Base-by-base conservation (phyloP, 2,329 filamentous ascomycete genomes). In the Verticillium tricorpus region DNA sequence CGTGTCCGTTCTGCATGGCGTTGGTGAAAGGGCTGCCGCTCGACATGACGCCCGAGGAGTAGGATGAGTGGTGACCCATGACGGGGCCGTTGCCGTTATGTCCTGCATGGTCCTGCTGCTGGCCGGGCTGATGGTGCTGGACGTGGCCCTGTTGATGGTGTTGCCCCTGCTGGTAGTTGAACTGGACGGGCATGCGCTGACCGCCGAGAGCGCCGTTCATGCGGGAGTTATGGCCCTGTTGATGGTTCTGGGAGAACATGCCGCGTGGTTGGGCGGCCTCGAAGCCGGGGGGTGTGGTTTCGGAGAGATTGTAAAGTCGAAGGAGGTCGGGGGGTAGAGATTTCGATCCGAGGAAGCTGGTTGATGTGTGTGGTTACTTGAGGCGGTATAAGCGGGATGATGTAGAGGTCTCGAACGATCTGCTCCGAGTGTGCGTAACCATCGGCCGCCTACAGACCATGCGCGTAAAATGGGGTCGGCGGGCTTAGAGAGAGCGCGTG, bases 221-320 rank as follows among this genome's bases (percentile, higher is more conserved):
- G 77, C 91, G 88, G 77, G 85, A 85, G 79, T 88, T 88, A 74
- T 92, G 90, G 74, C 87, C 86, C 78, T 89, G 87, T 73, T 90
- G 87, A 73, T 85, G 87, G 72, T 82, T 82, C 75, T 91, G 88
- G 72, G 86, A 87, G 81, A 89, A 93, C 90, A 93, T 93, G 74
- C 82, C 82, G 75, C 58, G 40, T 35, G 28, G 11, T 19, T 28
- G 72, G 71, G 31, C 66, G 60, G 65, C 70, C 69, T 60, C 69
- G 77, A 37, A 60, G 63, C 62, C 62, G 58, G 60, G 56, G 58
- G 12, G 28, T 28, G 39, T 73, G 76, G n/a, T 63, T 59, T 68
- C 66, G 67, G 61, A 65, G 68, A 55, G 54, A 7, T 50, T 54
- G 39, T 59, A 56, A 55, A 69, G 66, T 9, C 70, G 66, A 32